Evolutionary conservation across 148 eudicot species (phyloP).

Genomic region (Camellia granthamiana): DNA sequence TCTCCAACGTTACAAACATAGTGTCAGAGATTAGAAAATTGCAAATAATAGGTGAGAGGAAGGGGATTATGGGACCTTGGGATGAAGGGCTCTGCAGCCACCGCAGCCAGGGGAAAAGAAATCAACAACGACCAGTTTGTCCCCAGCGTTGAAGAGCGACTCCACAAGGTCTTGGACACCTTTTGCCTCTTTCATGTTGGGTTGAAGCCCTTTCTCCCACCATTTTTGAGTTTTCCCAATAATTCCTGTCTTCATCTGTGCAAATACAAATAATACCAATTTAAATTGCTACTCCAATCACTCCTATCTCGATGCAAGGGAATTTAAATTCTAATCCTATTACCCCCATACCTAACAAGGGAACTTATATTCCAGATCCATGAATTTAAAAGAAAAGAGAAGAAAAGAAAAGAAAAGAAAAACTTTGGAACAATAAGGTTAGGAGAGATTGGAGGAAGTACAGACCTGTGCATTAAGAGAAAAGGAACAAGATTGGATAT

Average conservation of each 20-base stretch:
- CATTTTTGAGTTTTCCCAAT: conserved; percentile 64
- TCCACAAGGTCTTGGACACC: conserved; percentile 74
- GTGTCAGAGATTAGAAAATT: too few species aligned
- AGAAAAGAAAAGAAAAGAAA: neutral
- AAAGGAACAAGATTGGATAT: conserved; percentile 16
- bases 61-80: conserved; percentile 43
- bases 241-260: conserved; percentile 46
- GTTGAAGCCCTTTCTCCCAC: conserved; percentile 86
- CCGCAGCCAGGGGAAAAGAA: conserved; percentile 90
- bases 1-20: too few species aligned
- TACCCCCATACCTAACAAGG: neutral
- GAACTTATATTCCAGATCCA: neutral
- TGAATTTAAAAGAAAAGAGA: neutral
- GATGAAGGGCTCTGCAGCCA: conserved; percentile 89
- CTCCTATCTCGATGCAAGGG: neutral
- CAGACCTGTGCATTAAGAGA: conserved; percentile 37
- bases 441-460: neutral
- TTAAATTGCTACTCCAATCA: neutral
- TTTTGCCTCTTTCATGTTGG: conserved; percentile 63
- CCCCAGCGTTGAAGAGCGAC: conserved; percentile 64
- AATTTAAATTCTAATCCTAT: neutral
- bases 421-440: neutral
- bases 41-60: too few species aligned
- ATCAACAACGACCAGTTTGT: conserved; percentile 67
- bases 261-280: neutral